These are phyloP conservation scores for Apophysomyces elegans DNA, from an alignment of 371 early-diverging fungal species.

Conservation along the genomic window DNA sequence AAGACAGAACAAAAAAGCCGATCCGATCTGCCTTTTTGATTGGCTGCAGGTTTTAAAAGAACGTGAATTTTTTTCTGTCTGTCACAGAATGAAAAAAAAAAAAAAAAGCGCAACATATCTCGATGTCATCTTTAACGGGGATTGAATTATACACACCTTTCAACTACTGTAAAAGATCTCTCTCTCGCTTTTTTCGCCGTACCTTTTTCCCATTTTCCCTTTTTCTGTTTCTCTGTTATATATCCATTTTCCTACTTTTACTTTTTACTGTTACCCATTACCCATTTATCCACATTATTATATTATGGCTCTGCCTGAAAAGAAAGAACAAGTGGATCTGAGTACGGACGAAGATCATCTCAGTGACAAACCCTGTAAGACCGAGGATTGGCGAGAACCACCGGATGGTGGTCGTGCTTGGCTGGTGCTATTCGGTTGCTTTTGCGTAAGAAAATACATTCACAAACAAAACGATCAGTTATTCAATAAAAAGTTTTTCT, in stretches of 20 bases:
- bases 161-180: no score
- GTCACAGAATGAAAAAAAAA: no score
- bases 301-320: not conserved
- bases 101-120: not conserved
- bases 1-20: not conserved
- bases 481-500: not conserved
- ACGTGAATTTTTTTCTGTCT: no score
- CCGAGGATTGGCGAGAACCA: slow-evolving; percentile 14
- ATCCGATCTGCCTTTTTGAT: no score
- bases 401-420: slow-evolving; percentile 36
- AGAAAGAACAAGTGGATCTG: not conserved
- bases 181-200: not conserved
- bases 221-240: not conserved
- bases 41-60: no score
- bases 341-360: not conserved
- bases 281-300: no score
- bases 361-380: not conserved
- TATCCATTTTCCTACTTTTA: no score
- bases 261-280: no score
- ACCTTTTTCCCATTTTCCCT: not conserved
- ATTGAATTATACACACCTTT: not conserved
- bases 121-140: slow-evolving; percentile 7
- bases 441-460: slow-evolving; percentile 21
- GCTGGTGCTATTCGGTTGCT: slow-evolving; percentile 34
- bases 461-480: not conserved